These are phyloP conservation scores for Trichosanthes cucumerina DNA, from an alignment of 306 rosid species.

Conservation along the genomic window DNA sequence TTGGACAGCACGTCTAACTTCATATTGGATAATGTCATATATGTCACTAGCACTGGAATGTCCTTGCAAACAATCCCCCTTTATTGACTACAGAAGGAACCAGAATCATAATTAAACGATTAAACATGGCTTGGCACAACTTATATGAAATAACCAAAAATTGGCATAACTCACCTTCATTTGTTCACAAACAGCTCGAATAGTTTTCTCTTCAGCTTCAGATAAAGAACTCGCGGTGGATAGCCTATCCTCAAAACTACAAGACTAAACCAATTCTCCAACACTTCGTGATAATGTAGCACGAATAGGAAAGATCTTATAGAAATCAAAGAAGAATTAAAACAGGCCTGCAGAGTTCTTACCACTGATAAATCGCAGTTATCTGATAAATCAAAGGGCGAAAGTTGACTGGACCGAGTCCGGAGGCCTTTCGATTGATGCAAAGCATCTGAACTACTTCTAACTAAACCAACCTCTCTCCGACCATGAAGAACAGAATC, in stretches of 20 bases:
- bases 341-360: conserved; percentile 4
- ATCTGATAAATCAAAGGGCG: conserved; percentile 22
- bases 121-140: background rate
- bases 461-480: conserved; percentile 26
- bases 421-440: conserved; percentile 29
- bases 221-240: conserved; percentile 47
- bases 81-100: conserved; percentile 36
- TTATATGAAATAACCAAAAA: background rate
- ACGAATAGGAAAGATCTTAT: background rate
- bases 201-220: conserved; percentile 51
- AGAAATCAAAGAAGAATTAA: conserved; percentile 10
- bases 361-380: conserved; percentile 36
- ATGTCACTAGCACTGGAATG: conserved; percentile 32
- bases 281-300: background rate
- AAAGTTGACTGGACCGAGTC: conserved; percentile 51
- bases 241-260: conserved; percentile 33
- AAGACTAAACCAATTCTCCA: background rate
- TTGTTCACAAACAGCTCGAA: conserved; percentile 55
- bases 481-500: conserved; percentile 21
- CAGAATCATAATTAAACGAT: background rate
- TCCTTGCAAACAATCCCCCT: conserved; percentile 27
- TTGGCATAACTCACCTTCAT: conserved; percentile 35
- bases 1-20: conserved; percentile 81
- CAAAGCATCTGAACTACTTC: conserved; percentile 25
- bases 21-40: conserved; percentile 74